Conservation (phyloP, 176 grass and related monocot species). For the Alloteropsis semialata region DNA sequence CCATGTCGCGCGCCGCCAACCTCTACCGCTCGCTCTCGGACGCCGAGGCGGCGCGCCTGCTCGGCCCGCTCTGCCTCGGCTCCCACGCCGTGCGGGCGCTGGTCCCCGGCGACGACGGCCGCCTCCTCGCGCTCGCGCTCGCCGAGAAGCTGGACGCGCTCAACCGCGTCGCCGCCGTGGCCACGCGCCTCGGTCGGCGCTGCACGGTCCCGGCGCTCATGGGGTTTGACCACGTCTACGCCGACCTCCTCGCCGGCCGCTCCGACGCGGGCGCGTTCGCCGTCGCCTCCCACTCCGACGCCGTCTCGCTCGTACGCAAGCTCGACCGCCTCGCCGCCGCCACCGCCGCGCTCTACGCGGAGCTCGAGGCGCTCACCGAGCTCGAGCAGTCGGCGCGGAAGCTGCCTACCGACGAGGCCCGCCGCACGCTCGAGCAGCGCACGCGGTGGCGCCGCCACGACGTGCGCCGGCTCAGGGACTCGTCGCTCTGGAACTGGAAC, state of each 20-base stretch:
- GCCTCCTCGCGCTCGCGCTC: conserved; percentile 71
- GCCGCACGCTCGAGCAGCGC: conserved; percentile 68
- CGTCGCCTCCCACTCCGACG: conserved; percentile 35
- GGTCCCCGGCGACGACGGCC: conserved; percentile 69
- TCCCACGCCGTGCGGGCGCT: conserved; percentile 70
- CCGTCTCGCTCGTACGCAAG: conserved; percentile 61
- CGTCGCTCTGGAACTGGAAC: conserved; percentile 86
- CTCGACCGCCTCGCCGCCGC: conserved; percentile 76
- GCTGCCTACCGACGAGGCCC: conserved; percentile 61
- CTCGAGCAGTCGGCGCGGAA: conserved; percentile 79
- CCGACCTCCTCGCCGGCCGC: conserved; percentile 76
- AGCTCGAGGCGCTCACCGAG: conserved; percentile 70
- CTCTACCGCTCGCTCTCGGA: conserved; percentile 85
- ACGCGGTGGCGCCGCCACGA: conserved; percentile 78
- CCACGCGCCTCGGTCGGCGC: conserved; percentile 68
- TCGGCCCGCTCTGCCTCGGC: conserved; percentile 52
- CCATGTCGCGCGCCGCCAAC: conserved; percentile 72
- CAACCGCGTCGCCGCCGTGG: conserved; percentile 76
- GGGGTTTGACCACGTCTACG: conserved; percentile 93
- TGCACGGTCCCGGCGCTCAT: conserved; percentile 61
- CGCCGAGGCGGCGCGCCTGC: conserved; percentile 51
- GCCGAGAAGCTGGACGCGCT: conserved; percentile 92
- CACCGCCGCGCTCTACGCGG: conserved; percentile 74
- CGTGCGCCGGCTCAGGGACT: conserved; percentile 56
- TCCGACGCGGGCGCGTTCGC: conserved; percentile 40